Conservation (phyloP, 106 monocot genomes). For the Phalaenopsis equestris region DNA sequence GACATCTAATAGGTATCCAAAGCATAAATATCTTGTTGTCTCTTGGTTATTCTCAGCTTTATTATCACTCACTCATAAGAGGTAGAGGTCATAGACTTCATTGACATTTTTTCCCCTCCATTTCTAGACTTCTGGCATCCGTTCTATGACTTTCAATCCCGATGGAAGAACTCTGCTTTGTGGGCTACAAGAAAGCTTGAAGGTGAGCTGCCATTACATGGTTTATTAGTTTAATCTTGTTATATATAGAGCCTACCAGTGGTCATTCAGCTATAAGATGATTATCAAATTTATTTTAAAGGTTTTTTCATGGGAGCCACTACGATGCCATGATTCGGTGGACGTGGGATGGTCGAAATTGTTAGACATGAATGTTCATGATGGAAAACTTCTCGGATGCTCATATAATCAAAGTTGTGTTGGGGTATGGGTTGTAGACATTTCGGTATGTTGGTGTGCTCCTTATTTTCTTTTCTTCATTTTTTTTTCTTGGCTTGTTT, state of each 20-base stretch:
- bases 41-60: not conserved
- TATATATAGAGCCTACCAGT: not conserved
- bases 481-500: not conserved
- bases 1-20: not conserved
- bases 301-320: conserved; percentile 97
- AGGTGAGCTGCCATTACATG: conserved; percentile 30
- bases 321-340: conserved; percentile 82
- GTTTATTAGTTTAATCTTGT: not conserved
- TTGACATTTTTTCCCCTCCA: not conserved
- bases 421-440: conserved; percentile 97
- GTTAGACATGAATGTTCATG: conserved; percentile 85
- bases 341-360: conserved; percentile 98
- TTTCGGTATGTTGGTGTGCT: conserved; percentile 52
- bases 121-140: conserved; percentile 60
- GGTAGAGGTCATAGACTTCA: not conserved
- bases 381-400: conserved; percentile 97
- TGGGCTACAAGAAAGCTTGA: conserved; percentile 84
- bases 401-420: conserved; percentile 99
- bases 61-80: not conserved
- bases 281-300: conserved; percentile 13
- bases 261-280: not conserved
- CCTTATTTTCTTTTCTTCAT: not conserved
- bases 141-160: conserved; percentile 78
- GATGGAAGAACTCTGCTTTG: conserved; percentile 82
- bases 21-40: not conserved